These are phyloP conservation scores for Agaricus subrufescens DNA, from an alignment of 768 basidiomycete genomes.

Conservation along the genomic window DNA sequence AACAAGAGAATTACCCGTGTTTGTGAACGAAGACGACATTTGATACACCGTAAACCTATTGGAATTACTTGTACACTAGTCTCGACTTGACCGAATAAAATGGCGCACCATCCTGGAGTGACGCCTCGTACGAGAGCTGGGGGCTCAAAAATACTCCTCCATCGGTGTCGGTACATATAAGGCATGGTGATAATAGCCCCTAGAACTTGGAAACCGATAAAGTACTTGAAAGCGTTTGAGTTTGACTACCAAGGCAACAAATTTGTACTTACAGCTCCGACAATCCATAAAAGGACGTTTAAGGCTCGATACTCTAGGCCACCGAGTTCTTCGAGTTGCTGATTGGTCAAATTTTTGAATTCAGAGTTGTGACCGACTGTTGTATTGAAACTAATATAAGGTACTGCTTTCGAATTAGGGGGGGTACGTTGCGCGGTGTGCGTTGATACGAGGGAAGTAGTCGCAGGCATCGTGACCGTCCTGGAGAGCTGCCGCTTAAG, in stretches of 20 bases:
- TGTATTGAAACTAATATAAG: constrained; percentile 35
- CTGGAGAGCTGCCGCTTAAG: constrained; percentile 40
- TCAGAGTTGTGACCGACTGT: constrained; percentile 58
- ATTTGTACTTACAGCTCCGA: constrained; percentile 31
- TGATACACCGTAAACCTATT: background rate
- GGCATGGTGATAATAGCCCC: background rate
- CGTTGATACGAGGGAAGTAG: constrained; percentile 34
- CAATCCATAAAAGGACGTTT: constrained; percentile 42
- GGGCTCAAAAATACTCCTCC: too few species aligned
- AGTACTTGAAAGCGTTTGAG: constrained; percentile 44
- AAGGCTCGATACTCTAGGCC: constrained; percentile 74
- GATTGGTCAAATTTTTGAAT: constrained; percentile 51
- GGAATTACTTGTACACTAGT: too few species aligned
- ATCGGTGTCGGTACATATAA: too few species aligned
- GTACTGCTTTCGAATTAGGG: too few species aligned
- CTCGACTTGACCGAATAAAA: too few species aligned
- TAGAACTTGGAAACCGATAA: constrained; percentile 51
- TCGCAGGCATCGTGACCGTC: constrained; percentile 47
- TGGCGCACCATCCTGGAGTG: too few species aligned
- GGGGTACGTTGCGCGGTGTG: constrained; percentile 14
- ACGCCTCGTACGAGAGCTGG: too few species aligned
- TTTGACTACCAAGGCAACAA: too few species aligned
- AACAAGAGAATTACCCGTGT: background rate
- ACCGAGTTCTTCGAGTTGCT: constrained; percentile 68
- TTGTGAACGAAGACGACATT: too few species aligned